A percentile compares a stretch with the other conserved stretches of the same genome.
Evolutionary conservation across 176 grass and related monocot species (phyloP).

Genomic region (Rhynchospora breviuscula): DNA sequence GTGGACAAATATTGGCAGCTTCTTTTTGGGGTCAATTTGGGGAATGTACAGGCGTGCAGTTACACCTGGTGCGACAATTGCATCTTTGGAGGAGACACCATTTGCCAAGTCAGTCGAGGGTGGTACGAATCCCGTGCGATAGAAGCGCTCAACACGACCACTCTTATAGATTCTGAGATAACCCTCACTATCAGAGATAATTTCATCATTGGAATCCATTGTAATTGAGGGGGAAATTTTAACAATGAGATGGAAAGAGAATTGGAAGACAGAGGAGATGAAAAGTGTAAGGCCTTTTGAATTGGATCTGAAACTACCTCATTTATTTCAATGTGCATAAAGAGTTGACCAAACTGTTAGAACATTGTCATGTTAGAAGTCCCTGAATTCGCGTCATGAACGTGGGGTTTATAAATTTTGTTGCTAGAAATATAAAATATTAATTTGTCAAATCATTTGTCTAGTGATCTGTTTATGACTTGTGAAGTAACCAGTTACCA

Average conservation of each 20-base stretch:
- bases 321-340: not conserved
- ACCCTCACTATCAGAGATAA: constrained; percentile 3
- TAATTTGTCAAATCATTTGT: not conserved
- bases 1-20: constrained; percentile 44
- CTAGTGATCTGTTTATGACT: not conserved
- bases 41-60: constrained; percentile 62
- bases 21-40: not conserved
- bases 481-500: not conserved
- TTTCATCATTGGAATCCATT: constrained; percentile 40
- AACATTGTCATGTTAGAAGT: not conserved
- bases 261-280: not conserved
- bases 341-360: not conserved
- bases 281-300: not conserved
- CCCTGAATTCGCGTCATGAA: not conserved
- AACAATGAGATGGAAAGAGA: not conserved
- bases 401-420: not conserved
- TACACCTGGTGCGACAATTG: constrained; percentile 35
- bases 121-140: constrained; percentile 43
- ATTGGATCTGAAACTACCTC: not conserved
- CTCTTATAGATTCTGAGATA: constrained; percentile 55
- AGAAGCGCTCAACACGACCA: constrained; percentile 44
- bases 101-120: constrained; percentile 34
- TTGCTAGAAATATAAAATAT: not conserved
- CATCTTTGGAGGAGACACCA: constrained; percentile 49
- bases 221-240: not conserved